Evolutionary conservation across 192 early-diverging fungal species (phyloP).

Genomic region (Coemansia sp.): DNA sequence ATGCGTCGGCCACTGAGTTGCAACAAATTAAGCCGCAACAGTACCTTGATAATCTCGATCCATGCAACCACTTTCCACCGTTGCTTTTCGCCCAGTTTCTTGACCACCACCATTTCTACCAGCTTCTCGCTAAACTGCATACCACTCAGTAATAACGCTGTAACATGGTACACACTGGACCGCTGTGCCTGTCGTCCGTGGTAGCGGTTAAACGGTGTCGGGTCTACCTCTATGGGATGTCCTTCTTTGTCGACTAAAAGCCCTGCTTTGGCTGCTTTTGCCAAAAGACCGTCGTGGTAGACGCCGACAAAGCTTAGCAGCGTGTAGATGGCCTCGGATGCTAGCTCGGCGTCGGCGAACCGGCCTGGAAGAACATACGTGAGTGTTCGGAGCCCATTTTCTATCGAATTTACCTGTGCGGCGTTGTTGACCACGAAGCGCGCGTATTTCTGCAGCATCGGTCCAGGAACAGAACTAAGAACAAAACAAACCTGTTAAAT

Average conservation of each 20-base stretch:
- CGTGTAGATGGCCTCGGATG: constrained; percentile 84
- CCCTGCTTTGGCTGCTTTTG: constrained; percentile 35
- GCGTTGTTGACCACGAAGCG: constrained; percentile 85
- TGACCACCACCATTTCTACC: constrained; percentile 74
- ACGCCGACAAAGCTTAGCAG: constrained; percentile 76
- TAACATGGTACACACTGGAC: constrained; percentile 55
- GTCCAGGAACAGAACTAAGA: too few relatives aligned
- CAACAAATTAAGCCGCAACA: constrained; percentile 34
- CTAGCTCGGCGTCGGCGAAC: constrained; percentile 90
- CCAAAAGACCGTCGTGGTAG: constrained; percentile 81
- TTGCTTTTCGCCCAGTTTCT: constrained; percentile 60
- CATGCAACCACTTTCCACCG: constrained; percentile 63
- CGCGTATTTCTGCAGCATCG: constrained; percentile 72
- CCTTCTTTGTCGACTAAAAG: constrained; percentile 40
- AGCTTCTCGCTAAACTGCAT: constrained; percentile 74
- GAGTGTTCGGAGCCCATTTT: constrained; percentile 80
- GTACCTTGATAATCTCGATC: constrained; percentile 70
- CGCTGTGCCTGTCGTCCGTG: constrained; percentile 59
- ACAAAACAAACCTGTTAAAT: neutral
- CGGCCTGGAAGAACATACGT: constrained; percentile 92
- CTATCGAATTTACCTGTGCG: constrained; percentile 82
- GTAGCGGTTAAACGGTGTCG: constrained; percentile 69
- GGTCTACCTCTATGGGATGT: constrained; percentile 17
- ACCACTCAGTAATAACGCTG: constrained; percentile 66
- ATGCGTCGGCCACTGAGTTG: constrained; percentile 39